Percentiles rank a stretch among this genome's conserved stretches.
Evolutionary conservation across 176 grass and related monocot species (phyloP).

Genomic region (Pontederia paniculata): DNA sequence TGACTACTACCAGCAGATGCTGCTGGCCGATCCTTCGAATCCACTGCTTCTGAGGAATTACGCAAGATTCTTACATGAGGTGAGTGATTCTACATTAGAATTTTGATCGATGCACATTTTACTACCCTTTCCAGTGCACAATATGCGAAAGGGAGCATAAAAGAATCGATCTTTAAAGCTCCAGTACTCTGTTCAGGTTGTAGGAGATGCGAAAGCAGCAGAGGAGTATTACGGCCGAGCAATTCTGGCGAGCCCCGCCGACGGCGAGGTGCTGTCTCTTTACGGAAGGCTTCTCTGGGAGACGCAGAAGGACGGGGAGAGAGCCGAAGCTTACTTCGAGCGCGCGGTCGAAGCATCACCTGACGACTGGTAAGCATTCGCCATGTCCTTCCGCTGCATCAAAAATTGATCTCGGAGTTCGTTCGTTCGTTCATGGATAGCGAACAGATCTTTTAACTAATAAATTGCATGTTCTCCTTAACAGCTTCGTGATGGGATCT

Average conservation of each 20-base stretch:
- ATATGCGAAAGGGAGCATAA: background rate
- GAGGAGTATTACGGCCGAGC: slow-evolving; percentile 71
- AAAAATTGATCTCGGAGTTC: background rate
- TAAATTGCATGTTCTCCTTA: background rate
- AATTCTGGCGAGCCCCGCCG: slow-evolving; percentile 42
- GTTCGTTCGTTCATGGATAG: background rate
- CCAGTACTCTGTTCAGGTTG: slow-evolving; percentile 23
- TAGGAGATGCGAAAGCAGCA: slow-evolving; percentile 46
- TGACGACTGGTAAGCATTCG: slow-evolving; percentile 42
- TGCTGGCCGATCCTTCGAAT: slow-evolving; percentile 51
- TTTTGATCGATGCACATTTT: background rate
- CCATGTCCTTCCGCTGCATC: background rate
- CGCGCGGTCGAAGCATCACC: slow-evolving; percentile 66
- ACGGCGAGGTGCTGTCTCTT: slow-evolving; percentile 68
- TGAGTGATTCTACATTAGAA: slow-evolving; percentile 3
- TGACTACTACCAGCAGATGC: slow-evolving; percentile 52
- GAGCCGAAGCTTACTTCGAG: slow-evolving; percentile 54
- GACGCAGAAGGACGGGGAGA: slow-evolving; percentile 37
- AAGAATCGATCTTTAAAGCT: background rate
- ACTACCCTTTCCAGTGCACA: background rate
- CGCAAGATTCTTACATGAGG: slow-evolving; percentile 70
- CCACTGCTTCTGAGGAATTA: slow-evolving; percentile 78
- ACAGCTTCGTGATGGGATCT: slow-evolving; percentile 66
- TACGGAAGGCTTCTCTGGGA: slow-evolving; percentile 78
- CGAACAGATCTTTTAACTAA: background rate